Evolutionary conservation across 768 basidiomycete species (phyloP).

Genomic region (Hygrocybe punicea): DNA sequence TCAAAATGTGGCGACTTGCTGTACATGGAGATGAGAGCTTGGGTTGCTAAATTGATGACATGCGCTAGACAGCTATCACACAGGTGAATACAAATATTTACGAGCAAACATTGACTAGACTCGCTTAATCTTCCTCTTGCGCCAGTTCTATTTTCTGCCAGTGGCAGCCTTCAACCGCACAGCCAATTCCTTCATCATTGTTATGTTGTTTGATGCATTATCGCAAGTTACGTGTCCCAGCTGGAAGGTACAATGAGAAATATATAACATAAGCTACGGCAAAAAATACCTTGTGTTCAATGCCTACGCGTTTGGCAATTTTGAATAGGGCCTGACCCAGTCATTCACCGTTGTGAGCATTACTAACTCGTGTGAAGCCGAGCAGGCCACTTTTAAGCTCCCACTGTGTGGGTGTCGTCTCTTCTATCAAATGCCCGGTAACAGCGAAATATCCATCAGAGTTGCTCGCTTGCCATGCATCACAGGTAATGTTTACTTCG

Average conservation of each 20-base stretch:
- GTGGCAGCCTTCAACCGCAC: background rate
- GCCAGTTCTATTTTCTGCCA: background rate
- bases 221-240: constrained; percentile 37
- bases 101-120: background rate
- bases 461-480: constrained; percentile 42
- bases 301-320: constrained; percentile 20
- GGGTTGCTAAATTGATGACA: constrained; percentile 34
- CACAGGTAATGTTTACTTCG: constrained; percentile 32
- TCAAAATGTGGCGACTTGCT: no score
- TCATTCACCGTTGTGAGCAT: constrained; percentile 33
- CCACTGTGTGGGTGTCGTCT: constrained; percentile 24
- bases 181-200: constrained; percentile 32
- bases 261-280: background rate
- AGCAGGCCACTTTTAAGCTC: constrained; percentile 27
- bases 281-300: constrained; percentile 28
- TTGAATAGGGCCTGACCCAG: constrained; percentile 40
- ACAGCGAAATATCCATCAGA: constrained; percentile 39
- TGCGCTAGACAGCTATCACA: constrained; percentile 29
- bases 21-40: constrained; percentile 26
- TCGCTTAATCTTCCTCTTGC: constrained; percentile 6
- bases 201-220: constrained; percentile 38
- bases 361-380: constrained; percentile 37
- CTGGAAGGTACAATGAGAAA: constrained; percentile 13
- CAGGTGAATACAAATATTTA: background rate
- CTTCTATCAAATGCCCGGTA: constrained; percentile 41